These are phyloP conservation scores for Saccharomycopsis sp. DNA, from an alignment of 805 yeast genomes.

Conservation along the genomic window DNA sequence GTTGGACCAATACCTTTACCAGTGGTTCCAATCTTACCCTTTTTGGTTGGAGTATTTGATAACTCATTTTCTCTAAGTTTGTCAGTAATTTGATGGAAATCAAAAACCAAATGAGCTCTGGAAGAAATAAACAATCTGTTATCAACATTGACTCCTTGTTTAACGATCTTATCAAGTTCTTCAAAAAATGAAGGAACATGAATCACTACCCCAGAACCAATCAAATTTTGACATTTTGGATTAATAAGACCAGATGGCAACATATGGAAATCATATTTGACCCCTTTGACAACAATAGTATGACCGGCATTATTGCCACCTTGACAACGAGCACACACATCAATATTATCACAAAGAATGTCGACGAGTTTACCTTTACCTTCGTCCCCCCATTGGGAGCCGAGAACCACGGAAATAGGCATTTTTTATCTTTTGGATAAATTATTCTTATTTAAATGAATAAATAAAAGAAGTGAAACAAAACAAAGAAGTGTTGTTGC, in stretches of 20 bases:
- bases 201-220: conserved; percentile 95
- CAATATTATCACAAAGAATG: conserved; percentile 86
- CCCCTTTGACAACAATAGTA: conserved; percentile 84
- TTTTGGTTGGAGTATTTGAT: conserved; percentile 46
- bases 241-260: conserved; percentile 96
- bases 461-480: neutral
- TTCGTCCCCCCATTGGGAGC: conserved; percentile 99
- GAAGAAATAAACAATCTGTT: conserved; percentile 81
- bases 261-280: conserved; percentile 97
- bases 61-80: conserved; percentile 91
- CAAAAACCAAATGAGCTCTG: conserved; percentile 93
- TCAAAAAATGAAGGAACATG: conserved; percentile 89
- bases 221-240: conserved; percentile 77
- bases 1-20: conserved; percentile 99
- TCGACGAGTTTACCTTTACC: conserved; percentile 98
- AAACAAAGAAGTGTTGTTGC: neutral
- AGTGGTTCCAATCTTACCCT: conserved; percentile 91
- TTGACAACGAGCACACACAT: conserved; percentile 94
- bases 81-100: conserved; percentile 96
- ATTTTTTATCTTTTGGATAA: too few species aligned
- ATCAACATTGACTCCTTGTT: conserved; percentile 58
- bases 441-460: too few species aligned
- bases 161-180: conserved; percentile 72
- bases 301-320: conserved; percentile 99
- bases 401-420: conserved; percentile 79